Conservation (phyloP, 1,284 basidiomycete species). For the Ceratobasidium sp. region DNA sequence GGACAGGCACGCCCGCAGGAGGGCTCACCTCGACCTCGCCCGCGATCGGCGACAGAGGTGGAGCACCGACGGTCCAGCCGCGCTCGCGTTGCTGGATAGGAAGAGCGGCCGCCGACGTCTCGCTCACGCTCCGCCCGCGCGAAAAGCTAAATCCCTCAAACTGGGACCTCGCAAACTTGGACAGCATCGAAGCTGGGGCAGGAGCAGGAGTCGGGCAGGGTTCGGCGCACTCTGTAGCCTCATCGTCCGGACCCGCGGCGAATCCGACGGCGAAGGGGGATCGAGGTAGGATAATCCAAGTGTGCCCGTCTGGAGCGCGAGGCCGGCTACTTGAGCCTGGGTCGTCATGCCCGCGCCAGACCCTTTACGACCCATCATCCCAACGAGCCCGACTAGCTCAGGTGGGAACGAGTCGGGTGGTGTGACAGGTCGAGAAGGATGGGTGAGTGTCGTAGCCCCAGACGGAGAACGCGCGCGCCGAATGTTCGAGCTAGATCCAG, state of each 20-base stretch:
- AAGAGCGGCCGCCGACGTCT: neutral
- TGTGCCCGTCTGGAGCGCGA: neutral
- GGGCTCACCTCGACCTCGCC: neutral
- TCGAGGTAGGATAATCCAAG: neutral
- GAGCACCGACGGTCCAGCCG: slow-evolving; percentile 1
- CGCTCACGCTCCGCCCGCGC: slow-evolving; percentile 29
- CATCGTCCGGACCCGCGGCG: neutral
- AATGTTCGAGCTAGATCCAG: neutral
- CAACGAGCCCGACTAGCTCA: neutral
- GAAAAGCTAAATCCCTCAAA: slow-evolving; percentile 21
- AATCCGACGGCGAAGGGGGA: neutral
- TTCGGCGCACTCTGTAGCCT: slow-evolving; percentile 7
- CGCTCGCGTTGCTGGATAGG: slow-evolving; percentile 5
- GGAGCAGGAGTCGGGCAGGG: no score
- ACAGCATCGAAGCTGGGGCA: no score
- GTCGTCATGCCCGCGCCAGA: neutral
- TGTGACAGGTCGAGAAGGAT: slow-evolving; percentile 12
- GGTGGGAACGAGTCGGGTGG: slow-evolving; percentile 2
- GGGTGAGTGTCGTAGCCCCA: slow-evolving; percentile 4
- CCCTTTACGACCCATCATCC: neutral
- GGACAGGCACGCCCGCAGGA: no score
- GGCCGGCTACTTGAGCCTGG: slow-evolving; percentile 8
- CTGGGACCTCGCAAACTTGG: slow-evolving; percentile 20
- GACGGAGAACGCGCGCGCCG: slow-evolving; percentile 18
- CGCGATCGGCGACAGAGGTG: slow-evolving; percentile 9